phyloP scores from a whole-genome alignment of 2,329 filamentous ascomycete species.

The Colletotrichum liriopes region DNA sequence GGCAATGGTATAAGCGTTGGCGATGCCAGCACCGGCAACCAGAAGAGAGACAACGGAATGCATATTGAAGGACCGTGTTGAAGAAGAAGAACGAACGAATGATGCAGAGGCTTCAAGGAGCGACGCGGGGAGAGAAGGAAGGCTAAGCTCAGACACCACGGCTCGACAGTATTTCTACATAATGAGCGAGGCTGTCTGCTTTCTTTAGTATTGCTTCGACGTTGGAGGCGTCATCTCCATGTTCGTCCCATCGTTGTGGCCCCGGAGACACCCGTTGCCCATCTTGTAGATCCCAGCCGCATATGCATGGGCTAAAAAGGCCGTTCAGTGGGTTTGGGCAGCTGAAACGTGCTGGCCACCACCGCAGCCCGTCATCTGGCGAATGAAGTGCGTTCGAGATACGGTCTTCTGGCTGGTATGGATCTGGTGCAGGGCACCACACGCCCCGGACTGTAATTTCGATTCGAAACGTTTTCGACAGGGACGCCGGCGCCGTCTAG shows the following conservation, averaged over 20 bases:
- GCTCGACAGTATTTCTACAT: background rate
- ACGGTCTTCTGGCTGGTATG: background rate
- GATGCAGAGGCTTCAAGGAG: background rate
- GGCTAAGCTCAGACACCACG: background rate
- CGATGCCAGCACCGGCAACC: slow-evolving; percentile 40
- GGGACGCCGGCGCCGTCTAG: background rate
- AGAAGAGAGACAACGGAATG: slow-evolving; percentile 26
- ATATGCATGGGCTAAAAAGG: background rate
- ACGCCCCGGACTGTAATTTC: slow-evolving; percentile 23
- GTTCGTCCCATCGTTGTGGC: slow-evolving; percentile 13
- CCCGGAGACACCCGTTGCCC: background rate
- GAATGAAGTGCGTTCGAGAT: background rate
- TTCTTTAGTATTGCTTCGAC: slow-evolving; percentile 11
- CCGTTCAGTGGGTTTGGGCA: slow-evolving; percentile 3
- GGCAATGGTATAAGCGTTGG: slow-evolving; percentile 47
- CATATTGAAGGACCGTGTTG: background rate
- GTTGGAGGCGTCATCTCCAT: background rate
- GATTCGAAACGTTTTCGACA: slow-evolving; percentile 30
- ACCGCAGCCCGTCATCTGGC: background rate
- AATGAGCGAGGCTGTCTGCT: background rate
- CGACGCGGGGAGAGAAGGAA: background rate
- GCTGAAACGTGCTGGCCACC: slow-evolving; percentile 19
- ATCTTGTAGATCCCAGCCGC: slow-evolving; percentile 5
- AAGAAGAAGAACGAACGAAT: slow-evolving; percentile 14
- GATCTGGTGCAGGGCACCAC: background rate